Conservation (phyloP, 2,329 filamentous ascomycete species). For the Diaporthe citriasiana region DNA sequence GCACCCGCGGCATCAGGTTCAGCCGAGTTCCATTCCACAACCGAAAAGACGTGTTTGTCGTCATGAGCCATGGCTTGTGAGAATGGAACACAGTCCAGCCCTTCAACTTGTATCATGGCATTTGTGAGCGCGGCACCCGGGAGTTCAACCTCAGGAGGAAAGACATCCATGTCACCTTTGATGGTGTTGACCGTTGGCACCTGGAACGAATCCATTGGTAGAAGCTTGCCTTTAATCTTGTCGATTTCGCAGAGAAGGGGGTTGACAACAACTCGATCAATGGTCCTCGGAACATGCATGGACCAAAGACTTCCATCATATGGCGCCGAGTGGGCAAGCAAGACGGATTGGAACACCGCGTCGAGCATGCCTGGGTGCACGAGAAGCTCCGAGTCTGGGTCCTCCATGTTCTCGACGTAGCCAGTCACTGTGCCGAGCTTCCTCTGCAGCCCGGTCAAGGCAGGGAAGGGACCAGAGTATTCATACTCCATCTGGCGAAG, state of each 20-base stretch:
- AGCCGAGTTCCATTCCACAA: not conserved
- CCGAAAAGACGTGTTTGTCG: not conserved
- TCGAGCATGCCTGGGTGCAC: slow-evolving; percentile 4
- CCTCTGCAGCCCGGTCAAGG: not conserved
- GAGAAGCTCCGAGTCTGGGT: not conserved
- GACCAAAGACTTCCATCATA: not conserved
- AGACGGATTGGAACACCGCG: slow-evolving; percentile 5
- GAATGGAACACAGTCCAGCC: not conserved
- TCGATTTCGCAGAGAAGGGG: not conserved
- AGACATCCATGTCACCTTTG: slow-evolving; percentile 21
- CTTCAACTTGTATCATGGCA: slow-evolving; percentile 8
- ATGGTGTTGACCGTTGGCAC: not conserved
- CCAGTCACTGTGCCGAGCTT: slow-evolving; percentile 11
- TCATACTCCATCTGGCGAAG: slow-evolving; percentile 6
- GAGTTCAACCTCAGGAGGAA: slow-evolving; percentile 6
- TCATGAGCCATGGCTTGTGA: not conserved
- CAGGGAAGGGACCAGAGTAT: not conserved
- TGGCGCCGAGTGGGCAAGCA: not conserved
- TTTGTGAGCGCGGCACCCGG: not conserved
- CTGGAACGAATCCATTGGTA: not conserved
- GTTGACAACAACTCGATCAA: not conserved
- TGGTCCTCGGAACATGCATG: not conserved
- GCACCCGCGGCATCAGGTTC: not conserved
- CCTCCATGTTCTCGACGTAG: slow-evolving; percentile 3
- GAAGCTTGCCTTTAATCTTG: not conserved